A percentile compares a stretch with the other conserved stretches of the same genome.
Conservation (phyloP, 306 rosid species). For the Dicorynia guianensis region DNA sequence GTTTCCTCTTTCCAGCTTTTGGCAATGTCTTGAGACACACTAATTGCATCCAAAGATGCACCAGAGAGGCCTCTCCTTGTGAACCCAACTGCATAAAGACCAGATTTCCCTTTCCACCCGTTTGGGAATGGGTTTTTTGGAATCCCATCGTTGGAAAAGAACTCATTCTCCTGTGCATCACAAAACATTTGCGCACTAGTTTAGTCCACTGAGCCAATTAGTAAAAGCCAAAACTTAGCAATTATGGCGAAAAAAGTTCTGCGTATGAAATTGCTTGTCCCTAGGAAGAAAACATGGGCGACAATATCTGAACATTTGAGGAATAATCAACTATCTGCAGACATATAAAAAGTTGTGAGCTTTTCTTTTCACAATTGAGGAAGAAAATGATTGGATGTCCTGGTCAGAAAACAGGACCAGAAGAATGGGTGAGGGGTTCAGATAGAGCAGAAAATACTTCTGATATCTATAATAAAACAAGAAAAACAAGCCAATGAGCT, state of each 20-base stretch:
- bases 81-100: conserved; percentile 93
- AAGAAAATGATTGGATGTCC: background rate
- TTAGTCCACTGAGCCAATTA: conserved; percentile 13
- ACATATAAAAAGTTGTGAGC: background rate
- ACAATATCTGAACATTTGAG: background rate
- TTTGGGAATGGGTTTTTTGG: conserved; percentile 84
- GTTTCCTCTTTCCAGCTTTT: conserved; percentile 88
- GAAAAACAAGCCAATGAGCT: too few relatives aligned
- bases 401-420: conserved; percentile 4
- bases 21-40: conserved; percentile 88
- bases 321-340: background rate
- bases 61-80: conserved; percentile 92
- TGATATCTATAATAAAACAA: background rate
- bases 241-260: background rate
- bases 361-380: background rate
- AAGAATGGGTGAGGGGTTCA: background rate
- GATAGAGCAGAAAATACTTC: conserved; percentile 14
- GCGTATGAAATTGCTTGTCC: background rate
- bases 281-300: conserved; percentile 17
- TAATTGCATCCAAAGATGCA: conserved; percentile 83
- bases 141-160: conserved; percentile 78
- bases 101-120: conserved; percentile 91
- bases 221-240: background rate
- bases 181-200: conserved; percentile 14
- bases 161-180: conserved; percentile 71